Conservation (phyloP, 352 stramenopile genomes). For the Phytophthora fragariaefolia region DNA sequence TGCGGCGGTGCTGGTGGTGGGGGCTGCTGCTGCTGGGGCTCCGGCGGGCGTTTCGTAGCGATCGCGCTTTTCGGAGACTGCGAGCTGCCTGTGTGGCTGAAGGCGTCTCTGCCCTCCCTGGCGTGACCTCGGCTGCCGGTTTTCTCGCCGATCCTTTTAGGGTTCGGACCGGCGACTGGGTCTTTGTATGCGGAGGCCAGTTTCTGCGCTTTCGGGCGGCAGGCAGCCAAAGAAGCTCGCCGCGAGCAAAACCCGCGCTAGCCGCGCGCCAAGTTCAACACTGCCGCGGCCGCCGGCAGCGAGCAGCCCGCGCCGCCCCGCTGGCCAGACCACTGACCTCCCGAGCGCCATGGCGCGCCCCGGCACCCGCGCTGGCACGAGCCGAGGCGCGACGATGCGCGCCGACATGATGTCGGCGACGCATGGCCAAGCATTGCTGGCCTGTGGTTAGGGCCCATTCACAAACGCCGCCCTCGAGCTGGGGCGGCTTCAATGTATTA, state of each 20-base stretch:
- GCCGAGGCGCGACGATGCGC: too few relatives aligned
- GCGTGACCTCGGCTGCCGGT: neutral
- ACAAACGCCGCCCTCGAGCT: too few relatives aligned
- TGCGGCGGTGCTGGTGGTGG: neutral
- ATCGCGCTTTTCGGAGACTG: constrained; percentile 34
- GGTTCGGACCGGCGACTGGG: constrained; percentile 25
- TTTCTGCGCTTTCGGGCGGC: constrained; percentile 23
- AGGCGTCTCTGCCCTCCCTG: constrained; percentile 15
- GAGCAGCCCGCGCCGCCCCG: too few relatives aligned
- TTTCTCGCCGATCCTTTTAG: constrained; percentile 25
- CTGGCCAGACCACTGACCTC: too few relatives aligned
- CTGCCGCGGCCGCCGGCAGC: too few relatives aligned
- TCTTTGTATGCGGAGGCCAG: constrained; percentile 33
- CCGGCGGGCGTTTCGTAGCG: constrained; percentile 24
- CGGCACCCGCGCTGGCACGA: too few relatives aligned
- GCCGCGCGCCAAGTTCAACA: constrained; percentile 40
- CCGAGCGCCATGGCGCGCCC: too few relatives aligned
- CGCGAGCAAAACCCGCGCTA: too few relatives aligned
- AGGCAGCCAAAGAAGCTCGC: constrained; percentile 23
- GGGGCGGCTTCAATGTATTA: too few relatives aligned
- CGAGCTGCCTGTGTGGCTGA: constrained; percentile 21
- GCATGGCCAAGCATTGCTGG: too few relatives aligned
- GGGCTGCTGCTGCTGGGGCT: constrained; percentile 15
- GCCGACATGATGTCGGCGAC: too few relatives aligned
- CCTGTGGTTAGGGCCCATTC: too few relatives aligned